phyloP scores from a whole-genome alignment of 2,329 filamentous ascomycete genomes.

The Fusarium verrucosum region DNA sequence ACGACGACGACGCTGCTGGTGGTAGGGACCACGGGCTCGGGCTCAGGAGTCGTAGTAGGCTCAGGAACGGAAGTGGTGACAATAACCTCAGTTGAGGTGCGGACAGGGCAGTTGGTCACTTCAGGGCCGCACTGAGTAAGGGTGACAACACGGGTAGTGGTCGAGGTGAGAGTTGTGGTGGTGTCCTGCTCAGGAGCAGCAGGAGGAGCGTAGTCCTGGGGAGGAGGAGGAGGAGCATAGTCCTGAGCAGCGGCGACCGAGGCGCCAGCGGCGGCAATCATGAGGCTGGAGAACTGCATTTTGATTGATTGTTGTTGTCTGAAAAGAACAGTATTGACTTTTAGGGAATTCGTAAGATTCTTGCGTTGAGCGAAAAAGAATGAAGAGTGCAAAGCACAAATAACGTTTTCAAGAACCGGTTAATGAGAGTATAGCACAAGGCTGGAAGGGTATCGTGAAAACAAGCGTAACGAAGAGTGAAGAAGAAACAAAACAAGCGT shows the following conservation, averaged over 20 bases:
- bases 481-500: slow-evolving; percentile 12
- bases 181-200: slow-evolving; percentile 38
- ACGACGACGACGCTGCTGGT: slow-evolving; percentile 40
- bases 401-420: slow-evolving; percentile 22
- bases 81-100: slow-evolving; percentile 39
- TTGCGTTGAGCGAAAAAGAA: slow-evolving; percentile 27
- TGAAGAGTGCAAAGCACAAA: slow-evolving; percentile 35
- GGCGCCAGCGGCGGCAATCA: slow-evolving; percentile 54
- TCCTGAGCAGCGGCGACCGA: slow-evolving; percentile 49
- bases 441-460: slow-evolving; percentile 36
- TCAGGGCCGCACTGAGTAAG: slow-evolving; percentile 58
- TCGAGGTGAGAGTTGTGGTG: slow-evolving; percentile 56
- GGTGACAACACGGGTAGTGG: slow-evolving; percentile 56
- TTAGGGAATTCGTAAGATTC: slow-evolving; percentile 8
- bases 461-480: slow-evolving; percentile 29
- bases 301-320: slow-evolving; percentile 42
- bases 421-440: slow-evolving; percentile 34
- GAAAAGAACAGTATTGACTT: slow-evolving; percentile 19
- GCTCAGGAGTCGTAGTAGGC: slow-evolving; percentile 42
- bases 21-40: slow-evolving; percentile 26
- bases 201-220: no score
- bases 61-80: slow-evolving; percentile 40
- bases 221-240: slow-evolving; percentile 18
- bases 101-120: slow-evolving; percentile 25
- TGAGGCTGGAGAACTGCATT: slow-evolving; percentile 58